Evolutionary conservation across 345 rosid species (phyloP), one percentile per base, ranked within the genome.

Genomic region (Pugionium cornutum): DNA sequence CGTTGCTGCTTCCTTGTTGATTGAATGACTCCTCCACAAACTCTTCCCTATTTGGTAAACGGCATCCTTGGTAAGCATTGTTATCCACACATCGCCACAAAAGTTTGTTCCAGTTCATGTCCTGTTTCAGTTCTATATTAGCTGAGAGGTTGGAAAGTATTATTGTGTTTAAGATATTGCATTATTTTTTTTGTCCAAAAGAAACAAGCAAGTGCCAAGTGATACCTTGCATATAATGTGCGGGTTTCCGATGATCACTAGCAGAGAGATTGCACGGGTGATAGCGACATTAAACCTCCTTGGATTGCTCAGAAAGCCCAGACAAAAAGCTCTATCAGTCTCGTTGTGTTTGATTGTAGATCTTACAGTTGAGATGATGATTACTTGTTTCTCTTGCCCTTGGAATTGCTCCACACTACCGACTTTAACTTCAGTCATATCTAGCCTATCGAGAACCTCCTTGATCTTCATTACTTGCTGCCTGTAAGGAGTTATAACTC

Each of bases 391-490:
- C 72, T 89, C 97, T 70, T 94, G 99, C 30, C 99, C 99, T 80
- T 94, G 99, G 62, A 89, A 94, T 58, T 94, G 99, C 73, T 89
- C 99, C 5, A 94, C 97, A 52, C 92, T 94, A 52, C 99, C 97
- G 34, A 89, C 91, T 83, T 88, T 90, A 46, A 94, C 76, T 66
- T 79, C 81, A 5, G 78, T 64, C 79, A 88, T 78, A 4, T 84
- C 92, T 44, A 81, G 68, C 53, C 73, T 83, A 44, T 88, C 95
- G 2, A 92, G 82, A 41, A 82, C 82, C 51, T 78, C 86, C 77
- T 85, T 82, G 64, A 92, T 68, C 71, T 89, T 92, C 69, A 70
- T 77, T 7, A 89, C 97, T 76, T 92, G 98, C 77, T 89, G 98
- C 76, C 85, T 82, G 62, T 89, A 92, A 37, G 99, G 99, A 31